phyloP scores from a whole-genome alignment of 768 basidiomycete genomes.

The Sarcomyxa edulis region DNA sequence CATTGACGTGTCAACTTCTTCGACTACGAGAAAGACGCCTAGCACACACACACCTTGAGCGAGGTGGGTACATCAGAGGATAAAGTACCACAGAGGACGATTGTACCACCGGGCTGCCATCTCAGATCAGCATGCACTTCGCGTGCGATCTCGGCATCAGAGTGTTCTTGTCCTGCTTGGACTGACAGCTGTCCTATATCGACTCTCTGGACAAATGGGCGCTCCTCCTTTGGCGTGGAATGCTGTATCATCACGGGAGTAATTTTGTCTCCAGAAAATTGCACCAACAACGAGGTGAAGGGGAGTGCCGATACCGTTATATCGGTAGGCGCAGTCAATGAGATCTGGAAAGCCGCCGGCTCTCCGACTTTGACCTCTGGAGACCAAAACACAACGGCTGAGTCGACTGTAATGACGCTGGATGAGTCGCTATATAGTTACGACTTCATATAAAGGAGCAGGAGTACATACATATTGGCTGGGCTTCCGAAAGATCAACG shows the following conservation, averaged over 20 bases:
- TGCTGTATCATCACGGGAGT: conserved; percentile 51
- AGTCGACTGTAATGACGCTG: conserved; percentile 66
- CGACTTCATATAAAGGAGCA: conserved; percentile 2
- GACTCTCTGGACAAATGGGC: conserved; percentile 31
- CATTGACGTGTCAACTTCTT: no score
- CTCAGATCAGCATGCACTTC: conserved; percentile 39
- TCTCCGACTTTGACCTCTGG: conserved; percentile 55
- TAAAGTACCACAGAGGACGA: conserved; percentile 61
- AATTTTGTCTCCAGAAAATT: conserved; percentile 42
- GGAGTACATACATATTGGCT: conserved; percentile 52
- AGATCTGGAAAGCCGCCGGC: conserved; percentile 69
- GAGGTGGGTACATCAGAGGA: conserved; percentile 41
- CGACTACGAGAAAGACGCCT: background rate
- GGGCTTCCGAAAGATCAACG: conserved; percentile 59
- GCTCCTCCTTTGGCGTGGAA: conserved; percentile 11
- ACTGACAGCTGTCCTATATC: conserved; percentile 36
- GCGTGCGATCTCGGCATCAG: conserved; percentile 9
- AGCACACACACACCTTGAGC: conserved; percentile 44
- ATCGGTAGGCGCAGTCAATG: conserved; percentile 45
- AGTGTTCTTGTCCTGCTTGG: conserved; percentile 11
- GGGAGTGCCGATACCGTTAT: conserved; percentile 52
- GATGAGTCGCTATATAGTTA: conserved; percentile 7
- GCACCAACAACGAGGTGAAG: conserved; percentile 53
- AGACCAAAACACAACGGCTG: conserved; percentile 68
- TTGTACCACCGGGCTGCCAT: conserved; percentile 49